Evolutionary conservation across 805 yeast species (phyloP), one percentile per base, ranked within the genome.

Genomic region (Cyberlindnera xylosilytica): DNA sequence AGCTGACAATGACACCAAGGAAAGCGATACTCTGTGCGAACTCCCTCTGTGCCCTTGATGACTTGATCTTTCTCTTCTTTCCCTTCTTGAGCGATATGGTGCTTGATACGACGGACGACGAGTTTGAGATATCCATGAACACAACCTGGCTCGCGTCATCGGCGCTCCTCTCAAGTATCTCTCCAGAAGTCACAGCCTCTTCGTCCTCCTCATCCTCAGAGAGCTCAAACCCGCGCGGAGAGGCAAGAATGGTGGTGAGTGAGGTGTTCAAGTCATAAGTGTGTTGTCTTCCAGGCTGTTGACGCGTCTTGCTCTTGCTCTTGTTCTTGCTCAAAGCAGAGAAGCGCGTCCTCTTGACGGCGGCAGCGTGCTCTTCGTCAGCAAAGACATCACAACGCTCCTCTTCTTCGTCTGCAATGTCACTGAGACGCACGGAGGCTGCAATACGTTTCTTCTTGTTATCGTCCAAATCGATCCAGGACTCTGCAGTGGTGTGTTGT

Each of bases 201-300:
- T 27, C 30, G 6, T 23, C 22, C 4, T 24, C 38, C 10, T 35
- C 38, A 10, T 36, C 38, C 4, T 34, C 42, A 15, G 23, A 7
- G 6, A 23, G 34, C 15, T 17, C 19, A 12, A 16, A 13, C 20
- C 17, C 8, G 24, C 32, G 26, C 10, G 28, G 47, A 13, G 38
- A 20, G 4, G 41, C 32, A 28, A 39, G 38, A 2, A 50, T 50
- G 4, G 53, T 50, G 4, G 51, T 50, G 13, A 50, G 35, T 4
- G 53, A 50, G 3, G 53, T 39, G 36, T 42, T 45, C 28, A 50
- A 24, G 29, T 45, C 51, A 16, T 30, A 35, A n/a, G n/a, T n/a
- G 5, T 20, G 36, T 15, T 6, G 18, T 27, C 4, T 13, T 13
- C 15, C n/a, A 8, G n/a, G 23, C 9, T 6, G 16, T 19, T 19